Evolutionary conservation across 257 asterid genomes (phyloP).

Genomic region (Petunia secreta): DNA sequence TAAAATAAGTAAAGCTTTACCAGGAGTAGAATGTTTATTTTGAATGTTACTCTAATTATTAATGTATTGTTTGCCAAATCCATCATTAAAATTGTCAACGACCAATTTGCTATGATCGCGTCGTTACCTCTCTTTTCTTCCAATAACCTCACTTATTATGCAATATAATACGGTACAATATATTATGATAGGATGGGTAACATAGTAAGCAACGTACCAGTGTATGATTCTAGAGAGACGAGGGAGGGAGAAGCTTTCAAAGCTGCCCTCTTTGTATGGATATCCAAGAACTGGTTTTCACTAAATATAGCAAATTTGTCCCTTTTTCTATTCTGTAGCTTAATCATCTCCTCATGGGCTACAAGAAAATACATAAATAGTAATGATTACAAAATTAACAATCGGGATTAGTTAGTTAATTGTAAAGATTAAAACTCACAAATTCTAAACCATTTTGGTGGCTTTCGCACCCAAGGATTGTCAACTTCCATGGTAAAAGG

Average conservation of each 20-base stretch:
- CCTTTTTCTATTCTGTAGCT: no score
- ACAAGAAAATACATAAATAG: no score
- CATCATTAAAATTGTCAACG: neutral
- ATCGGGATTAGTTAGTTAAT: no score
- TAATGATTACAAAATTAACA: no score
- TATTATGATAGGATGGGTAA: neutral
- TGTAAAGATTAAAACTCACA: no score
- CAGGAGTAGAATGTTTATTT: neutral
- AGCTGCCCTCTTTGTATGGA: neutral
- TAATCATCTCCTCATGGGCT: no score
- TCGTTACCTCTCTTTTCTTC: neutral
- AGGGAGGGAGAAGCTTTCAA: slow-evolving; percentile 14
- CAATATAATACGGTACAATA: neutral
- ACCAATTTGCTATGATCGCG: neutral
- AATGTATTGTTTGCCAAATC: neutral
- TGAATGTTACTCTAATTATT: no score
- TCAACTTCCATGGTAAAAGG: no score
- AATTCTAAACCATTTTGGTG: no score
- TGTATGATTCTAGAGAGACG: neutral
- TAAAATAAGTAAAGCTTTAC: neutral
- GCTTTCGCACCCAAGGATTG: no score
- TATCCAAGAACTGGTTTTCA: neutral
- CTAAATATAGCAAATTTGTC: neutral
- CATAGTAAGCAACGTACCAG: neutral
- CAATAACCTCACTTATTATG: neutral